Conservation (phyloP, 139 green algal species). For the Chlorella vulgaris region DNA sequence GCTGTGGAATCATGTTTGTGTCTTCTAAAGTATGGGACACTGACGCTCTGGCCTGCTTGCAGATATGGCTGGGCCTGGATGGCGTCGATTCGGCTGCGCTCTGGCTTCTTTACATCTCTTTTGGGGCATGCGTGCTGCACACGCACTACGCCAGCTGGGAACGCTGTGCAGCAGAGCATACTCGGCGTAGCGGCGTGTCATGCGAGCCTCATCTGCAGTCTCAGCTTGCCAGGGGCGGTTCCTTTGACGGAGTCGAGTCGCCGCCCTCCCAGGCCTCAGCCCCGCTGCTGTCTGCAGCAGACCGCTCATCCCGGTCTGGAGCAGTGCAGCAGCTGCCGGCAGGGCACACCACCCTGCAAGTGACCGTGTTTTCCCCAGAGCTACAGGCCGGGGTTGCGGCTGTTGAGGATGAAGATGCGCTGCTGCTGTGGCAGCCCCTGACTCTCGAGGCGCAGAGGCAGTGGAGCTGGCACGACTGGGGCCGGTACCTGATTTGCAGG, state of each 20-base stretch:
- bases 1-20: too few relatives aligned
- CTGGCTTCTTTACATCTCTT: conserved; percentile 59
- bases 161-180: not conserved
- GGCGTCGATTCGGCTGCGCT: conserved; percentile 33
- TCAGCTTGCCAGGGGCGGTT: not conserved
- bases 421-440: conserved; percentile 17
- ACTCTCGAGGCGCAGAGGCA: not conserved
- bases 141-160: conserved; percentile 27
- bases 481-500: conserved; percentile 57
- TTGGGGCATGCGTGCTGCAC: conserved; percentile 31
- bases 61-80: conserved; percentile 56
- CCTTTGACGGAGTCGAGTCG: conserved; percentile 28
- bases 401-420: not conserved
- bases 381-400: not conserved
- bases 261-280: not conserved
- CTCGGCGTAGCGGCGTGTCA: not conserved
- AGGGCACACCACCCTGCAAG: conserved; percentile 2
- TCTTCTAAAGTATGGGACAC: too few relatives aligned
- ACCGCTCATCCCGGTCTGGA: not conserved
- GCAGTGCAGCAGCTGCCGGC: not conserved
- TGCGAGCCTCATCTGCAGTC: too few relatives aligned
- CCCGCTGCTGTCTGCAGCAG: not conserved
- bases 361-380: not conserved
- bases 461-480: conserved; percentile 62
- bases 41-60: too few relatives aligned